Conservation (phyloP, 805 yeast species). For the Komagataella populi region DNA sequence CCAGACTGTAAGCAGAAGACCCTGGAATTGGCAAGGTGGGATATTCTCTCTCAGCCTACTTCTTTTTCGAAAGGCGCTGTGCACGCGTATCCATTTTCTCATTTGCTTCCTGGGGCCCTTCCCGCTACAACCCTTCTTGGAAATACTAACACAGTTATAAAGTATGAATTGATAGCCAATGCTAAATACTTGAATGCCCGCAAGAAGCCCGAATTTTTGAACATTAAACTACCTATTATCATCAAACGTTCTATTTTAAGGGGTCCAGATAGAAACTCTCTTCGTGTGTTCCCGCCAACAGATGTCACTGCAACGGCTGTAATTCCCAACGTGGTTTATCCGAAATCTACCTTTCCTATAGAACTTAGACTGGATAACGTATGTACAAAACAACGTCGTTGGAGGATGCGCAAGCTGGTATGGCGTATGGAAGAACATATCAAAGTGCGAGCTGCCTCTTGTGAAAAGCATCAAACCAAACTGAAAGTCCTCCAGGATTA, state of each 20-base stretch:
- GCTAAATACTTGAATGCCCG: constrained; percentile 24
- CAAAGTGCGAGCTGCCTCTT: constrained; percentile 44
- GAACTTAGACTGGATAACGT: constrained; percentile 75
- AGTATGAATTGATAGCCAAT: constrained; percentile 65
- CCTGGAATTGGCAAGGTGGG: constrained; percentile 77
- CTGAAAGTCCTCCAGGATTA: constrained; percentile 30
- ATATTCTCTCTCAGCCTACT: constrained; percentile 47
- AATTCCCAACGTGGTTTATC: constrained; percentile 80
- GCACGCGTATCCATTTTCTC: constrained; percentile 88
- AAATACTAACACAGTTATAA: constrained; percentile 34
- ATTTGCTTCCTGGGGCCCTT: constrained; percentile 73
- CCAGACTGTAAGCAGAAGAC: constrained; percentile 38
- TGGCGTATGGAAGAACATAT: constrained; percentile 85
- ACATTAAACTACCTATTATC: constrained; percentile 47
- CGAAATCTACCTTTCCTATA: constrained; percentile 73
- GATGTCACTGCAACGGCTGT: constrained; percentile 78
- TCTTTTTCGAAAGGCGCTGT: constrained; percentile 45
- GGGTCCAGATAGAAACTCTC: constrained; percentile 75
- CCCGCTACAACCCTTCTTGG: constrained; percentile 74
- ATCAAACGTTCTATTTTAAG: constrained; percentile 65
- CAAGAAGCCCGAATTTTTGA: constrained; percentile 22
- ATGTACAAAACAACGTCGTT: constrained; percentile 43
- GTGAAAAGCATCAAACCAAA: constrained; percentile 42
- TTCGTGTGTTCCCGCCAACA: constrained; percentile 93
- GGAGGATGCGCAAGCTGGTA: constrained; percentile 83